Base-by-base conservation (phyloP, 2,329 filamentous ascomycete genomes). In the Alternaria solani region DNA sequence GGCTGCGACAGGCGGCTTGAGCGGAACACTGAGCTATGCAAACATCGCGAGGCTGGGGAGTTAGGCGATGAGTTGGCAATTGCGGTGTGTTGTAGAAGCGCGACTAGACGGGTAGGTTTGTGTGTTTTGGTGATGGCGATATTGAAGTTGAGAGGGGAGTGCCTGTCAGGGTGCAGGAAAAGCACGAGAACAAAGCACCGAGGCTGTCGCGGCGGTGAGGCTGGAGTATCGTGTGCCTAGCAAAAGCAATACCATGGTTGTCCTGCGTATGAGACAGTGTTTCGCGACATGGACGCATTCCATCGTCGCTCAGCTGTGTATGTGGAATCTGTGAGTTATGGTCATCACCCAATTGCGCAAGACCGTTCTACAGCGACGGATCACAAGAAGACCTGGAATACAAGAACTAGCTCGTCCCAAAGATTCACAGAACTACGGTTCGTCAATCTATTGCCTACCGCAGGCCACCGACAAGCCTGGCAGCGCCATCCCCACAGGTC, bases 351-450 rank as follows among this genome's bases (percentile, higher is more conserved):
- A 23, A 38, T 26, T 30, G 46, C 32, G 20, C 46, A 38, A 25
- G 8, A 7, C 32, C 20, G 12, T 36, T 16, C 32, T 26, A 11
- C 20, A 7, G 8, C n/a, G 32, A 36, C 46, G 14, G 30, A 49
- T 23, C 30, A 16, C 20, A 25, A 7, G 14, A 38, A 38, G 26
- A 48, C 25, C 3, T 41, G 9, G 9, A 41, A 41, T 23, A 14
- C 18, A 23, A 14, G 18, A 12, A 7, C 23, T 25, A 49, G 46
- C 46, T 32, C 20, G 20, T 48, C 20, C 30, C 30, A 49, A n/a
- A 36, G 20, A 36, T 30, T 14, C 18, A 42, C 32, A 41, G 51
- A 58, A 58, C 51, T 44, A 41, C 38, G 30, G 57, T 55, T 49
- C 28, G 36, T 12, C 28, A 54, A 36, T 55, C 49, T 41, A 55